Percentiles rank a stretch among this genome's conserved stretches.
phyloP scores from a whole-genome alignment of 164 flowering plant species.

The Akebia trifoliata region DNA sequence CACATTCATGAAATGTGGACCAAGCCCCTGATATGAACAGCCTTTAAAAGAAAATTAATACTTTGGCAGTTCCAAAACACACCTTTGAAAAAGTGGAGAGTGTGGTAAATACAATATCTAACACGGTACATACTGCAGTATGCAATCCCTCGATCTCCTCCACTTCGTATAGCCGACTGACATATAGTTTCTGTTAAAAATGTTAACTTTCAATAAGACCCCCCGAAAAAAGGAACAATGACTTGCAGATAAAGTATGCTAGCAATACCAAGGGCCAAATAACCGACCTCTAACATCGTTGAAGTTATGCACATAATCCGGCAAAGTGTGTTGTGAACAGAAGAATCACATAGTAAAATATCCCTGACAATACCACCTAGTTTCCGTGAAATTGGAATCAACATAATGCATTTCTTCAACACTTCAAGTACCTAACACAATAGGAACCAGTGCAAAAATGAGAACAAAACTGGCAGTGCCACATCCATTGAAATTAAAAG shows the following conservation, averaged over 20 bases:
- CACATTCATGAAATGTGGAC: too few relatives aligned
- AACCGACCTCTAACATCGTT: constrained; percentile 60
- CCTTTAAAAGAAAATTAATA: neutral
- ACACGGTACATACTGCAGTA: constrained; percentile 53
- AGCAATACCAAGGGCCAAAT: constrained; percentile 1
- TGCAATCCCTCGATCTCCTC: constrained; percentile 79
- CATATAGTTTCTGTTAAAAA: constrained; percentile 50
- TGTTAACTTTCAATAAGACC: neutral
- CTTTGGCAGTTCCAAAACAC: constrained; percentile 4
- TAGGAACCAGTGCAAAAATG: neutral
- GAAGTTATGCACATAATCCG: constrained; percentile 64
- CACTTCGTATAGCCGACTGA: constrained; percentile 58
- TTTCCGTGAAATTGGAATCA: constrained; percentile 32
- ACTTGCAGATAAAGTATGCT: neutral
- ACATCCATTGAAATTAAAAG: neutral
- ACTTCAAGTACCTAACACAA: constrained; percentile 67
- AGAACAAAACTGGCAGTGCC: neutral
- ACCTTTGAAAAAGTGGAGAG: constrained; percentile 62
- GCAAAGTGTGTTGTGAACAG: constrained; percentile 63
- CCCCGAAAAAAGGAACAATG: neutral
- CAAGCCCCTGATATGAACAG: neutral
- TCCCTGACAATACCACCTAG: constrained; percentile 45
- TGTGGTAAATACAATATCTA: constrained; percentile 58
- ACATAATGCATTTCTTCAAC: constrained; percentile 56
- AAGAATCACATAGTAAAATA: constrained; percentile 63